phyloP scores from a whole-genome alignment of 2,329 filamentous ascomycete species.

The Neonectria coccinea region DNA sequence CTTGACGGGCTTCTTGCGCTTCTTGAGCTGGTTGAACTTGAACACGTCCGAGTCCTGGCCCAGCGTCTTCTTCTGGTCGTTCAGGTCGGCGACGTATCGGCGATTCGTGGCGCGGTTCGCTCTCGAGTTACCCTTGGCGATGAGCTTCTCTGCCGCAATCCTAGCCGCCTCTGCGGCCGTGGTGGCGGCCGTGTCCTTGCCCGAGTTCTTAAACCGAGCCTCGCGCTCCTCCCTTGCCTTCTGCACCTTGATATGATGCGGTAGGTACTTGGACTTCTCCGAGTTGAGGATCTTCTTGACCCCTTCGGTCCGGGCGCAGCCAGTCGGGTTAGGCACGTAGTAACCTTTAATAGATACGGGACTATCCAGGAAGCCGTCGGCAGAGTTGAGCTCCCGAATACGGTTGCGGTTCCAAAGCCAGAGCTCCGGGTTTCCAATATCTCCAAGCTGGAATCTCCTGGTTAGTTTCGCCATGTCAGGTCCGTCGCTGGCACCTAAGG shows the following conservation, averaged over 20 bases:
- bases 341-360: conserved; percentile 68
- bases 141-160: conserved; percentile 81
- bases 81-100: conserved; percentile 92
- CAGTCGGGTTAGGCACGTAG: conserved; percentile 88
- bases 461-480: conserved; percentile 63
- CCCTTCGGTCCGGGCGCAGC: conserved; percentile 90
- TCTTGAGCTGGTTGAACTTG: conserved; percentile 99
- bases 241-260: conserved; percentile 96
- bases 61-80: conserved; percentile 90
- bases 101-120: conserved; percentile 97
- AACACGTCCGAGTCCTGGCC: conserved; percentile 89
- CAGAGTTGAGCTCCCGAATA: conserved; percentile 66
- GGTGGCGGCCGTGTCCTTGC: conserved; percentile 72
- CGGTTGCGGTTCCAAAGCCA: conserved; percentile 70
- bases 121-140: conserved; percentile 89
- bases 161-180: conserved; percentile 78
- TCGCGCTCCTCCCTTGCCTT: conserved; percentile 93
- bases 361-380: conserved; percentile 41
- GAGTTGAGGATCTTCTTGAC: conserved; percentile 96
- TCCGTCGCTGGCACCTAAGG: conserved; percentile 58
- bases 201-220: conserved; percentile 74
- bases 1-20: conserved; percentile 98
- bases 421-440: conserved; percentile 63
- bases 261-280: conserved; percentile 97
- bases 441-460: conserved; percentile 58